Conservation (phyloP, 2,329 filamentous ascomycete species). For the Hymenoscyphus occultus region DNA sequence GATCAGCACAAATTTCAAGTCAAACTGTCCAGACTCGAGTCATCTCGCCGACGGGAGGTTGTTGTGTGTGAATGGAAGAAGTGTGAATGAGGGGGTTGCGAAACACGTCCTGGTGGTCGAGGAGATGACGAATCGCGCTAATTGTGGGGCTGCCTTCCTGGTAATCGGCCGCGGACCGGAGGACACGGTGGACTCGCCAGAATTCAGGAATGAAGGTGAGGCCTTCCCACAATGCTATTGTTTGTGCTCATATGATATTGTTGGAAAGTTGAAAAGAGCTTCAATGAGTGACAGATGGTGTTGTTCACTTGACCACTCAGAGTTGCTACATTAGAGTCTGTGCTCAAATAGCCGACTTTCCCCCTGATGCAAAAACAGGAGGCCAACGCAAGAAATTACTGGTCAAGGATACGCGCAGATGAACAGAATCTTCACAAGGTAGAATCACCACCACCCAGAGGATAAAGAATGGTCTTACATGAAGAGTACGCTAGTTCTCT, state of each 20-base stretch:
- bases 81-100: background rate
- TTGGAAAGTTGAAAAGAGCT: background rate
- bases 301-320: background rate
- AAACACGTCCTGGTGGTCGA: constrained; percentile 1
- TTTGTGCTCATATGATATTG: background rate
- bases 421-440: background rate
- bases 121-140: background rate
- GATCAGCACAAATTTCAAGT: constrained; percentile 3
- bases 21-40: background rate
- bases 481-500: background rate
- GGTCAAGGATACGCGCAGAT: background rate
- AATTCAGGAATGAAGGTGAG: background rate
- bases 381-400: background rate
- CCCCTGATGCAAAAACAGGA: background rate
- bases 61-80: constrained; percentile 5
- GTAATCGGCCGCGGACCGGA: background rate
- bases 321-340: background rate
- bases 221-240: background rate
- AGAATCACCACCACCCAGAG: background rate
- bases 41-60: background rate
- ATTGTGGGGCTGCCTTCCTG: background rate
- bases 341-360: background rate
- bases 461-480: background rate
- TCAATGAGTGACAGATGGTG: background rate
- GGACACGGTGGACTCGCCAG: background rate